Conservation (phyloP, 306 rosid genomes). For the Arachis hypogaea region DNA sequence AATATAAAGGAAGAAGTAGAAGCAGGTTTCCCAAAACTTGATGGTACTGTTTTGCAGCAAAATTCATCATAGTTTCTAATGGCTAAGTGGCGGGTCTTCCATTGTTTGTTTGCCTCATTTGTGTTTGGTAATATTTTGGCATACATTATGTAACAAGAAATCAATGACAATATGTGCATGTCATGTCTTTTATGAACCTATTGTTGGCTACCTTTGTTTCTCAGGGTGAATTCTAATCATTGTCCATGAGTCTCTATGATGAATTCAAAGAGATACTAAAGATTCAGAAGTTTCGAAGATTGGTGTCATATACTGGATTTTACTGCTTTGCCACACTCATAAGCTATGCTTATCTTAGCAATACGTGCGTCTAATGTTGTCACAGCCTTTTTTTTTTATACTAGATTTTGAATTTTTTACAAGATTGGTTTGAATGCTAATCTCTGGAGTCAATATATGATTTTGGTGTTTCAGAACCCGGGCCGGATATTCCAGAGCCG, state of each 20-base stretch:
- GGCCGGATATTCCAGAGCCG: slow-evolving; percentile 95
- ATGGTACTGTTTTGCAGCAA: too few relatives aligned
- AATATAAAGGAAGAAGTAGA: too few relatives aligned
- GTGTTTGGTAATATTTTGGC: neutral
- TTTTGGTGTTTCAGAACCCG: slow-evolving; percentile 72
- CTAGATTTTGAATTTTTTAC: slow-evolving; percentile 1
- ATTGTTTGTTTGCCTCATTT: neutral
- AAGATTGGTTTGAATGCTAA: slow-evolving; percentile 18
- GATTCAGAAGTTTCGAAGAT: slow-evolving; percentile 82
- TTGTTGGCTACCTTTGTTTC: slow-evolving; percentile 15
- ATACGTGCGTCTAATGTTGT: slow-evolving; percentile 63
- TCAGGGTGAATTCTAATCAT: slow-evolving; percentile 31
- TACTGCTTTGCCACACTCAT: slow-evolving; percentile 69
- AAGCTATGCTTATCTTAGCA: slow-evolving; percentile 71
- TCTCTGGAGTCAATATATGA: slow-evolving; percentile 16
- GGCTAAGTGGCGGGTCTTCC: neutral
- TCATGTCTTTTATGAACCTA: slow-evolving; percentile 40
- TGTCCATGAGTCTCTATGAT: slow-evolving; percentile 50
- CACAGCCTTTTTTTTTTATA: neutral
- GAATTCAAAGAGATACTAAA: slow-evolving; percentile 67
- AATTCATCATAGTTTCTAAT: too few relatives aligned
- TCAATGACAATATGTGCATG: slow-evolving; percentile 2
- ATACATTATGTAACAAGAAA: neutral
- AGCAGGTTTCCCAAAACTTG: too few relatives aligned
- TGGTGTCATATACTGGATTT: slow-evolving; percentile 82